Evolutionary conservation across 2,329 filamentous ascomycete species (phyloP).

Genomic region (Bertia moriformis): DNA sequence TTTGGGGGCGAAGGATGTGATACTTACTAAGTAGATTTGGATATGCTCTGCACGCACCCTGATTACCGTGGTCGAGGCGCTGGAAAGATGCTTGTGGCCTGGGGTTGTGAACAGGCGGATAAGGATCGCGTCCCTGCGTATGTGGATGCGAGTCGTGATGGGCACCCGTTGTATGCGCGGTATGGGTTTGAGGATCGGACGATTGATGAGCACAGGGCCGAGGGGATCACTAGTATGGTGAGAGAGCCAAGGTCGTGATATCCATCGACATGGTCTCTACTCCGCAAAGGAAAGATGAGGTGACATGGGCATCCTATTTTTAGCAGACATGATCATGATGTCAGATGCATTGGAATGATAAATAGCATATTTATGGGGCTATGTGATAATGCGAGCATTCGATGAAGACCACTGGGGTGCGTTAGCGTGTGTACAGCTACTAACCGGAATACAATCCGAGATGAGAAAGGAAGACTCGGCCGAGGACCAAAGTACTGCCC

Average conservation of each 20-base stretch:
- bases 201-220: not conserved
- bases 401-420: too few species aligned
- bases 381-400: too few species aligned
- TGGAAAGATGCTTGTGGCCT: not conserved
- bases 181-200: not conserved
- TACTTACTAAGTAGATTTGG: not conserved
- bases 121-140: not conserved
- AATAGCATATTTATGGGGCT: too few species aligned
- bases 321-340: too few species aligned
- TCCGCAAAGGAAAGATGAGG: too few species aligned
- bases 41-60: not conserved
- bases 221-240: not conserved
- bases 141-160: not conserved
- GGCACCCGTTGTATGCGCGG: not conserved
- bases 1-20: not conserved
- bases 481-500: too few species aligned
- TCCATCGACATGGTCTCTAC: too few species aligned
- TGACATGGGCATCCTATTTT: too few species aligned
- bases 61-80: not conserved
- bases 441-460: too few species aligned
- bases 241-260: not conserved
- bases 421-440: too few species aligned
- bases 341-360: too few species aligned
- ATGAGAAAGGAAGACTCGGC: too few species aligned
- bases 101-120: not conserved